phyloP scores from a whole-genome alignment of 2,329 filamentous ascomycete genomes.

The Beauveria sp. region DNA sequence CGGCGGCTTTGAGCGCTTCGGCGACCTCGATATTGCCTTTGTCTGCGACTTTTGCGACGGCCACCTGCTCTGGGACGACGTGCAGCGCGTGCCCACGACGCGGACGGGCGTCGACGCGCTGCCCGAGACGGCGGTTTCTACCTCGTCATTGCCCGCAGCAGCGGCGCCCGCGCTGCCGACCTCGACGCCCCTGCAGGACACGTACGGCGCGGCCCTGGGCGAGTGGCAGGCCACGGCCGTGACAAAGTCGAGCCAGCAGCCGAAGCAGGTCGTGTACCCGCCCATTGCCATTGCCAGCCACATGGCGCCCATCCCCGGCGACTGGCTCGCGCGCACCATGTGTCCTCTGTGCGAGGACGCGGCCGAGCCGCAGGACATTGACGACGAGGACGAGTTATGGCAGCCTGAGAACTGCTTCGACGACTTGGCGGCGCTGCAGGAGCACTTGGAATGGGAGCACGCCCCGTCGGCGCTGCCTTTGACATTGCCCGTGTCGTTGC shows the following conservation, averaged over 20 bases:
- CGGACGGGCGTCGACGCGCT: slow-evolving; percentile 26
- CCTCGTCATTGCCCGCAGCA: slow-evolving; percentile 15
- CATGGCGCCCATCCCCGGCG: slow-evolving; percentile 39
- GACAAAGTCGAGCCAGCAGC: slow-evolving; percentile 29
- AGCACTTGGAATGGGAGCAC: slow-evolving; percentile 52
- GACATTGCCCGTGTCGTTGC: slow-evolving; percentile 25
- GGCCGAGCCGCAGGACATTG: slow-evolving; percentile 29
- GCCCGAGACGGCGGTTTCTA: slow-evolving; percentile 8
- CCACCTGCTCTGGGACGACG: slow-evolving; percentile 50
- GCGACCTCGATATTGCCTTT: slow-evolving; percentile 47
- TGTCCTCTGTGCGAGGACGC: slow-evolving; percentile 52
- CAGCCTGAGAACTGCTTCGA: slow-evolving; percentile 44
- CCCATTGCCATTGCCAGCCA: slow-evolving; percentile 53
- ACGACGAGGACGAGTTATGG: slow-evolving; percentile 43
- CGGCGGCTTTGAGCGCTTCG: slow-evolving; percentile 49
- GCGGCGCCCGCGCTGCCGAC: slow-evolving; percentile 18
- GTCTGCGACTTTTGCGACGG: slow-evolving; percentile 56
- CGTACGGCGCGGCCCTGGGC: slow-evolving; percentile 23
- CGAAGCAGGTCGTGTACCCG: slow-evolving; percentile 48
- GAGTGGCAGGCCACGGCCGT: slow-evolving; percentile 47
- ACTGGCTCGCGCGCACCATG: slow-evolving; percentile 43
- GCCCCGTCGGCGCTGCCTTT: slow-evolving; percentile 31
- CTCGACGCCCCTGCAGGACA: slow-evolving; percentile 14
- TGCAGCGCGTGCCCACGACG: slow-evolving; percentile 43
- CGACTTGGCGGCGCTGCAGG: slow-evolving; percentile 40